Evolutionary conservation across 2,329 filamentous ascomycete genomes (phyloP).

Genomic region (Scortechinia acanthostroma): DNA sequence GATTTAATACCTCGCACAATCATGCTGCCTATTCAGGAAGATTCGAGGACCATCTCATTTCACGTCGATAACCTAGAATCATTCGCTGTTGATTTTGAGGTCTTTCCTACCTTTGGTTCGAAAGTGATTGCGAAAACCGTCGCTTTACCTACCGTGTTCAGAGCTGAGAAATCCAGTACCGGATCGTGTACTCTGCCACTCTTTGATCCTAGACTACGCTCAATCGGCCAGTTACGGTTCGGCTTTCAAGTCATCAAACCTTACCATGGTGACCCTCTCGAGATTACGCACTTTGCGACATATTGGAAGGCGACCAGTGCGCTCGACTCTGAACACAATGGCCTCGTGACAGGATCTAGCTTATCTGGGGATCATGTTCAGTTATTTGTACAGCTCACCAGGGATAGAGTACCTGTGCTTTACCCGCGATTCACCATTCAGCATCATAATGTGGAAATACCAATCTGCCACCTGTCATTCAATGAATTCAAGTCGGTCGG

Average conservation of each 20-base stretch:
- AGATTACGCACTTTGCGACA: constrained; percentile 71
- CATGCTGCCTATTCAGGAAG: constrained; percentile 66
- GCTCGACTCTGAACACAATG: constrained; percentile 57
- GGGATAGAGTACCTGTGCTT: constrained; percentile 59
- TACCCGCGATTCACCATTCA: constrained; percentile 59
- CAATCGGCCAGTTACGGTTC: constrained; percentile 68
- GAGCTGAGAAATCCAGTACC: constrained; percentile 50
- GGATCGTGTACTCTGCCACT: constrained; percentile 63
- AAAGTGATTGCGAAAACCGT: constrained; percentile 72
- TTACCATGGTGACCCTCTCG: constrained; percentile 63
- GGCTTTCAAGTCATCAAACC: constrained; percentile 71
- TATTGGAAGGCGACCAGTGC: constrained; percentile 75
- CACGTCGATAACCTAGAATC: constrained; percentile 67
- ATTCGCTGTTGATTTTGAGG: constrained; percentile 70
- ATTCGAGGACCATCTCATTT: constrained; percentile 65
- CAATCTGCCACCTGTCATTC: constrained; percentile 55
- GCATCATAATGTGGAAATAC: constrained; percentile 53
- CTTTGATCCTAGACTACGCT: constrained; percentile 63
- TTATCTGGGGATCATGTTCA: constrained; percentile 67
- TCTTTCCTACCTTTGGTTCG: constrained; percentile 70
- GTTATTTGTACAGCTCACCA: constrained; percentile 64
- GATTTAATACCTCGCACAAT: constrained; percentile 69
- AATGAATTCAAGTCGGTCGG: constrained; percentile 33
- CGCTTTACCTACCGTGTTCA: constrained; percentile 62
- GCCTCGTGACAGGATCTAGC: constrained; percentile 67